Evolutionary conservation across 495 filamentous ascomycete species (phyloP), one percentile per base, ranked within the genome.

Genomic region (Hypoxylon intermedium): DNA sequence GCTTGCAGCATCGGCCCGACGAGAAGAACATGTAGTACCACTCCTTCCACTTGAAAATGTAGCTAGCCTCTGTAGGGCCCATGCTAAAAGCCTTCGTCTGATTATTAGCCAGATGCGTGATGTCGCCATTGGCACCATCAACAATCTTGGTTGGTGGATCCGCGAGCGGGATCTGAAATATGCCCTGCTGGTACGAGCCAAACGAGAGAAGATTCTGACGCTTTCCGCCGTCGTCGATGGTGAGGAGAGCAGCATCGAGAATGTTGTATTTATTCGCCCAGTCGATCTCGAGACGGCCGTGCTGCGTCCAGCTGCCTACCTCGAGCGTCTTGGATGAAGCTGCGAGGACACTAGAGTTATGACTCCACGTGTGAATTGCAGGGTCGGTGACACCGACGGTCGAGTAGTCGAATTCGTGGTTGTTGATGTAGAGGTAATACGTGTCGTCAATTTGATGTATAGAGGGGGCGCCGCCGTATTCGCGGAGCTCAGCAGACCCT

Each of bases 361-460:
- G 82, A 1, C 75, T 81, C 58, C 58, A 60, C 18, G 31, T 45
- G 40, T 45, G 49, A n/a, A 54, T 54, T 6, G 31, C 49, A 9
- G 49, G 49, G 9, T 60, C 58, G n/a, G 58, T 60, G 1, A 53
- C 58, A 21, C 88, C 87, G 41, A 87, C 83, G 19, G 78, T 77
- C 9, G 78, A 82, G 53, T 60, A 60, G 42, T 60, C 50, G 43
- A 53, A 60, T 9, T 60, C 58, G 49, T 60, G 58, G 34, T 89
- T 79, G 1, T 83, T 76, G 70, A 90, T 91, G 80, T 88, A 90
- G 66, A 88, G 77, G 67, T 87, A 85, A 76, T 89, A 91, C 0
- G 71, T 75, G 12, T 73, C 69, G 30, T 75, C 77, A 1, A 86
- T 68, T 23, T 79, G 72, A 50, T 77, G 67, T 16, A 89, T 79